Base-by-base conservation (phyloP, 73 alveolate species). In the Loxodes magnus region DNA sequence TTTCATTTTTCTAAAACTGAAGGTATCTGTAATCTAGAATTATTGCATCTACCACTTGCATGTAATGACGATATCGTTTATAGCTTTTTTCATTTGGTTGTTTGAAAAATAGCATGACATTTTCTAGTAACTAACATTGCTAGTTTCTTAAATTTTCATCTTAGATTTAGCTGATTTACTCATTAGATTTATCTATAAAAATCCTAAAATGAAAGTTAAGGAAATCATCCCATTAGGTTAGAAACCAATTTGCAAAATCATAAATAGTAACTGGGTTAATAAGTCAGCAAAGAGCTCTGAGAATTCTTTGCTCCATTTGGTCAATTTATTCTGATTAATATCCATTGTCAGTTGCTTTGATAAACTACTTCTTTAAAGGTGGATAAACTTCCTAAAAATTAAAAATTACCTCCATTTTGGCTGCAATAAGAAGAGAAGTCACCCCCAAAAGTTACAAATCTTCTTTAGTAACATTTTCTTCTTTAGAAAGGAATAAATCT, bases 391-490 rank as follows among this genome's bases (percentile, higher is more conserved):
- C 94, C 62, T 54, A 35, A 12, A 16, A 4, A 5, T 5, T 35
- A 9, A 1, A 21, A 7, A 5, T 0, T 54, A 54, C 67, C 51
- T 90, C 98, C 54, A 74, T 78, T 79, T 90, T 90, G 17, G 94
- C 67, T 20, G 97, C 90, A 26, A 90, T 68, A 56, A 74, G 79
- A 64, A 90, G 54, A 29, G 92, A 53, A 23, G 92, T 56, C 6
- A 90, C 77, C 1, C 98, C 97, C 0, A 90, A 52, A 33, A 90
- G 59, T 67, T 90, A 78, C 10, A 84, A 74, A 51, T 83, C 68
- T 41, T 70, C 57, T 44, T 74, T 71, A 28, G 71, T 56, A 31
- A 90, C 68, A 25, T 38, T 29, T 50, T 64, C 51, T 29, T 37
- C 21, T 56, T 55, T 48, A 24, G 90, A 61, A 51, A 90, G 52